Base-by-base conservation (phyloP, 495 filamentous ascomycete species). In the Parmelia sp. region DNA sequence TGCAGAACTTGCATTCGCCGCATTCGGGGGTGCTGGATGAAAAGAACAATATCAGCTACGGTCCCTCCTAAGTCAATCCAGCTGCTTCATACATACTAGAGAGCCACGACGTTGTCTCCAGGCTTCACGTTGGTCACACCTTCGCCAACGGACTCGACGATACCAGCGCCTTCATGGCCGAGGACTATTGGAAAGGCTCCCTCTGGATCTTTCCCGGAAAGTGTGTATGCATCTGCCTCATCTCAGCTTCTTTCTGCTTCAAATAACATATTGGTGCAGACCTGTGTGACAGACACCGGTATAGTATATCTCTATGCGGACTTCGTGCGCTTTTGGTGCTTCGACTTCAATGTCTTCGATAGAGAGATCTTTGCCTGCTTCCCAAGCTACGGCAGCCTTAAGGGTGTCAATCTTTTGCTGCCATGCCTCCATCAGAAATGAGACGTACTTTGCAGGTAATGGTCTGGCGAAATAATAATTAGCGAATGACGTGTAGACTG, bases 261-360 rank as follows among this genome's bases (percentile, higher is more conserved):
- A 17, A 35, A 35, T 19, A 29, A 23, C 33, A 53, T 53, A 25
- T 4, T 40, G 19, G 19, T 51, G 69, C 78, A 69, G 77, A 96
- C 91, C 91, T 70, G 94, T 98, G 78, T 98, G 94, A 80, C 94
- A 98, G 72, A 98, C 92, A 74, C 94, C 94, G 44, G 94, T 98
- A 82, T 96, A 96, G 77, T 90, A 83, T 73, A 98, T 90, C 80
- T 97, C 78, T 72, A 98, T 96, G 65, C 94, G 90, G 66, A 98
- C 95, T 78, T 98, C 94, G 77, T 95, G 86, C 51, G 93, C 93
- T 74, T 83, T 86, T n/a, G 94, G 94, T 45, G 95, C 89, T 44
- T 81, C 83, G 60, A 98, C 94, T 79, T 98, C 91, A 71, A 98
- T 84, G 66, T 92, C 88, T 78, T 98, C 94, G 65, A 96, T 80